A percentile compares a stretch with the other conserved stretches of the same genome.
These are phyloP conservation scores for Pascua sp. DNA, from an alignment of 1,284 basidiomycete genomes.

Conservation along the genomic window DNA sequence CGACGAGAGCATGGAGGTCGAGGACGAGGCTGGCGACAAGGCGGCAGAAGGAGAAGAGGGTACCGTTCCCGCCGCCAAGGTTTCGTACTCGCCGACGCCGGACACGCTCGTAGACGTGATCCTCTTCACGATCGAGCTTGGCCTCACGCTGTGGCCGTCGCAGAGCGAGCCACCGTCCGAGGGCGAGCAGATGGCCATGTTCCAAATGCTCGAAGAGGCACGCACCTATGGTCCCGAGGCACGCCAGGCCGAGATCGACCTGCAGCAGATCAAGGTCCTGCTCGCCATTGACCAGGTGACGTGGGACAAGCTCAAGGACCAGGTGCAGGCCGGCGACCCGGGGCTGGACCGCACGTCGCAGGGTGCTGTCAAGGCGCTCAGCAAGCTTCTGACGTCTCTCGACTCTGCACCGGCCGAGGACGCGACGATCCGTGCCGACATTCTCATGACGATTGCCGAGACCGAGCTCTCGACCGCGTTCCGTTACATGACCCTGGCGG, in stretches of 20 bases:
- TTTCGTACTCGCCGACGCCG: constrained; percentile 36
- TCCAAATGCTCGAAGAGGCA: constrained; percentile 30
- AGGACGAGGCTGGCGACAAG: constrained; percentile 51
- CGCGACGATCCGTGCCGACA: constrained; percentile 29
- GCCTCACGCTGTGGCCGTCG: constrained; percentile 39
- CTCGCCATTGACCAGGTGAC: constrained; percentile 38
- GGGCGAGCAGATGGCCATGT: constrained; percentile 30
- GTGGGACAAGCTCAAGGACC: constrained; percentile 34
- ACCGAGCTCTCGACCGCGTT: constrained; percentile 31
- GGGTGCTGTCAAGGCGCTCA: constrained; percentile 32
- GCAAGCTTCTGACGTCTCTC: constrained; percentile 27
- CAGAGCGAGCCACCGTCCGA: constrained; percentile 29
- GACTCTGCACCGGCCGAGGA: constrained; percentile 27
- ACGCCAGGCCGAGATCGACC: constrained; percentile 41
- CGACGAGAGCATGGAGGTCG: constrained; percentile 11
- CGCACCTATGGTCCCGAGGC: constrained; percentile 19
- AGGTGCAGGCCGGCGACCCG: constrained; percentile 27
- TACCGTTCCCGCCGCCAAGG: constrained; percentile 18
- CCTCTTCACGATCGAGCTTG: constrained; percentile 32
- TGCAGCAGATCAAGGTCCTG: constrained; percentile 41
- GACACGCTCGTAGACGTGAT: constrained; percentile 41
- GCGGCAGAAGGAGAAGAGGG: constrained; percentile 14
- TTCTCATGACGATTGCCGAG: constrained; percentile 37
- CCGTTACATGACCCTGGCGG: constrained; percentile 30
- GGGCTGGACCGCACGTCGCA: constrained; percentile 30